Conservation (phyloP, 805 yeast species). For the Metschnikowia gelsemii region DNA sequence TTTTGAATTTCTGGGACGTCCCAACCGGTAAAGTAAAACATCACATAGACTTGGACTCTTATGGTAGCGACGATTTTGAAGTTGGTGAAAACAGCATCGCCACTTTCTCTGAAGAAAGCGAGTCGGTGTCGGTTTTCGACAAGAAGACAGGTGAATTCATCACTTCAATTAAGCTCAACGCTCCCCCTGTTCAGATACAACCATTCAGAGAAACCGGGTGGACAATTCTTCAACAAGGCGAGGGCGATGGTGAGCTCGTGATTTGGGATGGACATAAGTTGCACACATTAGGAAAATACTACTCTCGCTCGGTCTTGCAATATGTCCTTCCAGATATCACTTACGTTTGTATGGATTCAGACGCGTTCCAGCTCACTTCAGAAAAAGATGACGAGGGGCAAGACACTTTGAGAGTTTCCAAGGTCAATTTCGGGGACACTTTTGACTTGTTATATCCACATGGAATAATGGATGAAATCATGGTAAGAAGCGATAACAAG, state of each 20-base stretch:
- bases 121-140: slow-evolving; percentile 13
- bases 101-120: slow-evolving; percentile 10
- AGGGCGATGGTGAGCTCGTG: slow-evolving; percentile 5
- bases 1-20: slow-evolving; percentile 23
- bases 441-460: slow-evolving; percentile 4
- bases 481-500: slow-evolving; percentile 1
- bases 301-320: slow-evolving; percentile 4
- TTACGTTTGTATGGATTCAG: slow-evolving; percentile 6
- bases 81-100: slow-evolving; percentile 10
- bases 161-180: slow-evolving; percentile 4
- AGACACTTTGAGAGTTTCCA: background rate
- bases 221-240: slow-evolving; percentile 7
- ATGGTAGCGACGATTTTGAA: slow-evolving; percentile 7
- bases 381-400: background rate
- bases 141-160: slow-evolving; percentile 13
- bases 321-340: background rate
- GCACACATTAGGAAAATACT: slow-evolving; percentile 6
- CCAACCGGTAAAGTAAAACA: slow-evolving; percentile 26
- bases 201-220: slow-evolving; percentile 2
- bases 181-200: slow-evolving; percentile 4
- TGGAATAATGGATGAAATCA: slow-evolving; percentile 3
- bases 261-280: slow-evolving; percentile 8
- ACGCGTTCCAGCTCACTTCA: slow-evolving; percentile 1
- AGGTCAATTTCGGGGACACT: background rate
- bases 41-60: slow-evolving; percentile 28